A percentile compares a stretch with the other conserved stretches of the same genome.
phyloP scores from a whole-genome alignment of 768 basidiomycete genomes.

The Podaxis pistillaris region DNA sequence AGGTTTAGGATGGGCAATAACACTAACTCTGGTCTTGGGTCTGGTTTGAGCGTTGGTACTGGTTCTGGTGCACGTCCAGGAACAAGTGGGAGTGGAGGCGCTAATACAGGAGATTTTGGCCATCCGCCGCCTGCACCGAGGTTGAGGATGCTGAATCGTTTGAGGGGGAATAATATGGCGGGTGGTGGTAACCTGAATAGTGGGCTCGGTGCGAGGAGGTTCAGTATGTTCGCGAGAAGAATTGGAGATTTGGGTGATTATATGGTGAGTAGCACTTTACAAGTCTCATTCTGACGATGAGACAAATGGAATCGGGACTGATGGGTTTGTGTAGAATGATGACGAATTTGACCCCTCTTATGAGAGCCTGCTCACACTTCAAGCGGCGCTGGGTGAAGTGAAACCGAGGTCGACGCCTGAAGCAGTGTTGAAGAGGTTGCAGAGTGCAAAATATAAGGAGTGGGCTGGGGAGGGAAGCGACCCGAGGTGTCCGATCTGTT shows the following conservation, averaged over 20 bases:
- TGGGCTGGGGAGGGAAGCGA: constrained; percentile 34
- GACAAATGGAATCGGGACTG: neutral
- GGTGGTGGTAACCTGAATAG: neutral
- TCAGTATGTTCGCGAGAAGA: constrained; percentile 16
- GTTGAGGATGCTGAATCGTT: constrained; percentile 1
- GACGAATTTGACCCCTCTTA: constrained; percentile 78
- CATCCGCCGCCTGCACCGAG: neutral
- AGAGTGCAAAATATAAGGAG: constrained; percentile 16
- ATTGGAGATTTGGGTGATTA: constrained; percentile 37
- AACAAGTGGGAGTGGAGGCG: neutral
- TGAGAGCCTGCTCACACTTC: constrained; percentile 61
- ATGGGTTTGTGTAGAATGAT: constrained; percentile 48
- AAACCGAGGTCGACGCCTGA: constrained; percentile 63
- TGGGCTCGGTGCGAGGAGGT: neutral
- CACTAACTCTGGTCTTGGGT: neutral
- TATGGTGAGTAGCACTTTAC: constrained; percentile 24
- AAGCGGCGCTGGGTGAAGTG: constrained; percentile 64
- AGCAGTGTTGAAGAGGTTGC: constrained; percentile 53
- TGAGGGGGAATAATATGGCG: neutral
- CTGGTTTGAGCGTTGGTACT: neutral
- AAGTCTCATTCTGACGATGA: neutral
- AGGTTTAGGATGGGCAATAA: neutral
- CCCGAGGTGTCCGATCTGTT: constrained; percentile 77
- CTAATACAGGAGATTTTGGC: neutral
- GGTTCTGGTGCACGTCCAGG: neutral